These are phyloP conservation scores for Friedmanniomyces simplex DNA, from an alignment of 495 filamentous ascomycete species.

Conservation along the genomic window DNA sequence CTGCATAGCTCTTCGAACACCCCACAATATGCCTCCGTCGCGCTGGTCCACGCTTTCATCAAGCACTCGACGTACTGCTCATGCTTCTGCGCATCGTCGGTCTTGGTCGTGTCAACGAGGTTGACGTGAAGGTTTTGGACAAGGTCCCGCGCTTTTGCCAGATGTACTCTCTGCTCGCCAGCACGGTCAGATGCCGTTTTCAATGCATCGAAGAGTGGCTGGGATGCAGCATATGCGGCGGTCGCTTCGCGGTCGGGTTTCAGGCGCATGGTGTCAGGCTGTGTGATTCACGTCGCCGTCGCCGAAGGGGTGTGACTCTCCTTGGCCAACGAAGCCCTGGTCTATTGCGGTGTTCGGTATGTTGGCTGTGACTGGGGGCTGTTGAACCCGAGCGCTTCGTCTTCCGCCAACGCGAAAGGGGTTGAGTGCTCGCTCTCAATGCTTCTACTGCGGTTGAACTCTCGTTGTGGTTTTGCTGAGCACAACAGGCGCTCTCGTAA, in stretches of 20 bases:
- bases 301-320: no score
- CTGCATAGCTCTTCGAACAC: conserved; percentile 15
- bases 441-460: no score
- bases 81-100: neutral
- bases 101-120: neutral
- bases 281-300: neutral
- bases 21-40: conserved; percentile 5
- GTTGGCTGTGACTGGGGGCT: no score
- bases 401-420: no score
- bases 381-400: no score
- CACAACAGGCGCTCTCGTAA: no score
- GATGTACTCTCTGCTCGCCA: neutral
- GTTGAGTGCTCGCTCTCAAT: no score
- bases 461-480: no score
- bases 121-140: conserved; percentile 14
- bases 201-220: conserved; percentile 15
- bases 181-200: neutral
- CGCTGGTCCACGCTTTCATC: conserved; percentile 15
- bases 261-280: neutral
- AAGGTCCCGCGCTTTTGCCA: conserved; percentile 8
- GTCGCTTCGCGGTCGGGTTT: conserved; percentile 2
- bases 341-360: no score
- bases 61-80: conserved; percentile 3
- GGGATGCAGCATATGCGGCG: conserved; percentile 15
- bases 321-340: no score